Evolutionary conservation across 73 alveolate genomes (phyloP).

Genomic region (Tetrahymena thermophila): DNA sequence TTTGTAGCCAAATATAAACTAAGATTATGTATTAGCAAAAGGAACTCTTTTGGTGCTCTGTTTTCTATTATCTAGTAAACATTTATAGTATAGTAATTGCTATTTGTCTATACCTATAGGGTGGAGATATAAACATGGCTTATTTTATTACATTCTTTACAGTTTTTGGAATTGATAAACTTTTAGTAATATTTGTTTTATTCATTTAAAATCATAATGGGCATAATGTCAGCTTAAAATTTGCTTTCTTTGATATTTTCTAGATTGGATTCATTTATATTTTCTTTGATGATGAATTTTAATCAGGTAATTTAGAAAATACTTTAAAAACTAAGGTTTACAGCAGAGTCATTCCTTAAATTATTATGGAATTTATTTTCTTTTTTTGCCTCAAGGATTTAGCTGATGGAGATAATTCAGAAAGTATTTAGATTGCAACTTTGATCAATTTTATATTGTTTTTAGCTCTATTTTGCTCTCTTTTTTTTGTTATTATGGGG

Average conservation of each 20-base stretch:
- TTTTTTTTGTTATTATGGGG: too few species aligned
- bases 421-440: neutral
- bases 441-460: neutral
- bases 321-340: neutral
- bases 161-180: neutral
- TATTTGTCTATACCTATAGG: neutral
- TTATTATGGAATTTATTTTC: neutral
- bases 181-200: too few species aligned
- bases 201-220: too few species aligned
- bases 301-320: too few species aligned
- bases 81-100: neutral
- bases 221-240: too few species aligned
- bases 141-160: neutral
- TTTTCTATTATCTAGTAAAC: neutral
- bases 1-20: too few species aligned
- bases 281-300: too few species aligned
- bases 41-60: neutral
- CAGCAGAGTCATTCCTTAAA: neutral
- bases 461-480: neutral
- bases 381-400: neutral
- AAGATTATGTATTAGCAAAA: neutral
- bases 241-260: neutral
- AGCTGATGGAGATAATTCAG: neutral
- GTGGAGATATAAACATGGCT: neutral
- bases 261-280: neutral